Evolutionary conservation across 768 basidiomycete species (phyloP).

Genomic region (Pisolithus microcarpus): DNA sequence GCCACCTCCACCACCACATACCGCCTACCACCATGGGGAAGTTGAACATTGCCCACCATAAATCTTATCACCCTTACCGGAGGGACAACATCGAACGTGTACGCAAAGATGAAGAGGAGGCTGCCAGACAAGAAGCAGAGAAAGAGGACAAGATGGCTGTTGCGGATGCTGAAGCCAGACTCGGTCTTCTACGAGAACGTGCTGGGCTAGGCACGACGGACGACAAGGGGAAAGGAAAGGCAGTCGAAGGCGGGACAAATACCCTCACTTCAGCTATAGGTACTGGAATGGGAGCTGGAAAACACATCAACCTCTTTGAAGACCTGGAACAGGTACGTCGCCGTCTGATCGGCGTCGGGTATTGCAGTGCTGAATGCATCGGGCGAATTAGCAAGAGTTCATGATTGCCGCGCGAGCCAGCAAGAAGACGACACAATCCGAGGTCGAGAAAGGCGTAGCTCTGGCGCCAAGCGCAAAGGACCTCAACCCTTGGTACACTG

Average conservation of each 20-base stretch:
- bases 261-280: neutral
- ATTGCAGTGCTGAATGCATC: constrained; percentile 1
- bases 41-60: constrained; percentile 86
- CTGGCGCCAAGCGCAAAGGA: constrained; percentile 73
- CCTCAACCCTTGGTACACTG: constrained; percentile 72
- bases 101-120: constrained; percentile 76
- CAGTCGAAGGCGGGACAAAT: constrained; percentile 26
- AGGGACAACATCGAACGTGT: constrained; percentile 81
- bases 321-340: constrained; percentile 63
- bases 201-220: constrained; percentile 36
- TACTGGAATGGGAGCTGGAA: constrained; percentile 29
- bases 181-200: constrained; percentile 54
- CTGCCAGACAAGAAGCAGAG: constrained; percentile 52
- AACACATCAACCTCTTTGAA: constrained; percentile 81
- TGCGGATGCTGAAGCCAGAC: constrained; percentile 77
- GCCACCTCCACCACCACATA: too few relatives aligned
- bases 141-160: constrained; percentile 68
- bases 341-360: neutral
- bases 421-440: constrained; percentile 40
- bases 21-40: constrained; percentile 52
- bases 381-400: constrained; percentile 34
- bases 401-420: constrained; percentile 41
- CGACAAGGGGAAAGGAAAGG: constrained; percentile 31
- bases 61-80: constrained; percentile 83
- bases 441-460: constrained; percentile 65